Evolutionary conservation across 2,329 filamentous ascomycete species (phyloP).

Genomic region (Cladophialophora chaetospira): DNA sequence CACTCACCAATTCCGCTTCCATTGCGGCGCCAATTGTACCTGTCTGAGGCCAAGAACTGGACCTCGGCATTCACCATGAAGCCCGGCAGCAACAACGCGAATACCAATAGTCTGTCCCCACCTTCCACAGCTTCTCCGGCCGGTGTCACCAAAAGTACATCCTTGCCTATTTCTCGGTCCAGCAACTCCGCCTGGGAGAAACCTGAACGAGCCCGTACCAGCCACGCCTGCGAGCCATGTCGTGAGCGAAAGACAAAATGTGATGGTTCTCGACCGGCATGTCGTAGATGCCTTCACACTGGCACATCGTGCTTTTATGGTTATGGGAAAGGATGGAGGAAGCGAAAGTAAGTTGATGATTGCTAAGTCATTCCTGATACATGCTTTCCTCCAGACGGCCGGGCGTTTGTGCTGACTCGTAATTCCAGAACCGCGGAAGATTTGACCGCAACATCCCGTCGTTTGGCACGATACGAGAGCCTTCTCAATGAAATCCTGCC

Average conservation of each 20-base stretch:
- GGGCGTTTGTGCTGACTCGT: constrained; percentile 6
- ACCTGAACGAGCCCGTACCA: constrained; percentile 33
- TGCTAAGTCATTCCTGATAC: not conserved
- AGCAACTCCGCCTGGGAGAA: constrained; percentile 29
- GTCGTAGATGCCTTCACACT: constrained; percentile 33
- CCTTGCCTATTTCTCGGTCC: constrained; percentile 16
- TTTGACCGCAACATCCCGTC: constrained; percentile 31
- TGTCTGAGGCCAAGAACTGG: not conserved
- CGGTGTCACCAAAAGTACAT: constrained; percentile 12
- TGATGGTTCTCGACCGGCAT: constrained; percentile 32
- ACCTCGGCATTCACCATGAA: constrained; percentile 16
- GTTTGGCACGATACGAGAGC: constrained; percentile 32
- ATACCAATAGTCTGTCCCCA: constrained; percentile 14
- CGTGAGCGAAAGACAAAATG: constrained; percentile 35
- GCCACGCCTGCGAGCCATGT: constrained; percentile 34
- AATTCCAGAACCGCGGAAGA: constrained; percentile 32
- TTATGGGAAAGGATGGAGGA: constrained; percentile 35
- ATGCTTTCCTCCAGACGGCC: not conserved
- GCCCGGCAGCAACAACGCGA: constrained; percentile 9
- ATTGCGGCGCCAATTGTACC: not conserved
- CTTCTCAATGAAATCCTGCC: constrained; percentile 32
- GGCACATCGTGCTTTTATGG: constrained; percentile 33
- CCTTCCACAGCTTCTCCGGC: constrained; percentile 9
- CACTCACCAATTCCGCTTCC: not conserved
- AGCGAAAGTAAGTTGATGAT: constrained; percentile 31